Base-by-base conservation (phyloP, 805 yeast genomes). In the Starmerella riodocensis region DNA sequence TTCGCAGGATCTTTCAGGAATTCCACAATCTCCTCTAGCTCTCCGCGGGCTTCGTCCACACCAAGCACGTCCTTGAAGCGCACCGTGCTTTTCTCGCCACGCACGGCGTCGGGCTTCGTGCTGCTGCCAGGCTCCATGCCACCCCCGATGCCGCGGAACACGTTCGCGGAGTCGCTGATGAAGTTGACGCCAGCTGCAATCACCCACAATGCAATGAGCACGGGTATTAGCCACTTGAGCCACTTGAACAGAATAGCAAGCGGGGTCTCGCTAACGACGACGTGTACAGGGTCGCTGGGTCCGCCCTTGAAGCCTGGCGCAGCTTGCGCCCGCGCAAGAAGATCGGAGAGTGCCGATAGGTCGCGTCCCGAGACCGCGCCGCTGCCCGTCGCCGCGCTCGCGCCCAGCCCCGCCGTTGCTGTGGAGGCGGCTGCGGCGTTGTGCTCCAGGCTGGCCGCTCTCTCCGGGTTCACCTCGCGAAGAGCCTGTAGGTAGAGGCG, bases 41-140 rank as follows among this genome's bases (percentile, higher is more conserved):
- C 98, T 6, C 93, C 83, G 54, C 96, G 76, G 4, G 99, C 98
- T 65, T 91, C 99, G 61, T 93, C 99, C 46, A 88, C 93, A 41
- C 99, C 99, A 55, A 86, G 78, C 26, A 93, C 97, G 58, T 91
- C 99, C 32, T 76, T 73, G 59, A 91, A 91, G 57, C 76, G 77
- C 29, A 86, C 96, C 29, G 80, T 80, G 5, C 88, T 79, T 57
- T 83, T 73, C 37, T 82, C 85, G 52, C 85, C 94, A 31, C 83
- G 78, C 55, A 81, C 79, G 49, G 81, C 91, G 28, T 74, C 75
- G 13, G 74, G 72, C 48, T 80, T 85, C 12, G 79, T 60, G 49
- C 71, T 69, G 29, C 51, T 48, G 22, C 49, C 36, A 24, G 50
- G 57, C 13, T 61, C 58, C 36, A 42, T 29, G 17, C 40, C 40